These are phyloP conservation scores for Cicer cuneatum DNA, from an alignment of 306 rosid genomes.

Conservation along the genomic window DNA sequence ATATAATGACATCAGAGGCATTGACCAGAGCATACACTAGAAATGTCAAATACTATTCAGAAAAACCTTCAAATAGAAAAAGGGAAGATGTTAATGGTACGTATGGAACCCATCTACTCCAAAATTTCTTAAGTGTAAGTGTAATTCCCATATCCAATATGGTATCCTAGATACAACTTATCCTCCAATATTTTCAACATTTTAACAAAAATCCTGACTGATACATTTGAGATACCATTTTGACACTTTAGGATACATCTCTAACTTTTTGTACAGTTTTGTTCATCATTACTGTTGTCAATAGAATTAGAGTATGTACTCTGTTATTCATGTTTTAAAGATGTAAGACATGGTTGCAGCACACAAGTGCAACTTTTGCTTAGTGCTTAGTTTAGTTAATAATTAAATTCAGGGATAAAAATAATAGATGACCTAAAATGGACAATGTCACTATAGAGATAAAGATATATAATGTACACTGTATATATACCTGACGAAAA, in stretches of 20 bases:
- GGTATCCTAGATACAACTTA: not conserved
- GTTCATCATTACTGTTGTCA: not conserved
- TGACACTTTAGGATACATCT: not conserved
- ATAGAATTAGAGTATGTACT: not conserved
- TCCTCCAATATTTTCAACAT: not conserved
- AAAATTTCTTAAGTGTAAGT: not conserved
- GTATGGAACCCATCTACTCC: not conserved
- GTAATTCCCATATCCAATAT: not conserved
- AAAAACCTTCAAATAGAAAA: not conserved
- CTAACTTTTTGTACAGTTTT: not conserved
- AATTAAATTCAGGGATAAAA: not conserved
- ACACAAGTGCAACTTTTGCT: not conserved
- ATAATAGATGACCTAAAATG: constrained; percentile 1
- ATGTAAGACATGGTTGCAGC: not conserved
- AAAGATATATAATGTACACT: not conserved
- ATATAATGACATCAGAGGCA: constrained; percentile 93
- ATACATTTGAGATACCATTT: not conserved
- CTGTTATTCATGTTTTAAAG: not conserved
- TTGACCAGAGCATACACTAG: constrained; percentile 68
- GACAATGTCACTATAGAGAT: not conserved
- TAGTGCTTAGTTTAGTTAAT: constrained; percentile 1
- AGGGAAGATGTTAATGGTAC: not conserved
- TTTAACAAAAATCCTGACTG: not conserved
- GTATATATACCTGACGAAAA: constrained; percentile 74
- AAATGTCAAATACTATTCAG: constrained; percentile 22